Evolutionary conservation across 2,329 filamentous ascomycete species (phyloP).

Genomic region (Paecilomyces sp.): DNA sequence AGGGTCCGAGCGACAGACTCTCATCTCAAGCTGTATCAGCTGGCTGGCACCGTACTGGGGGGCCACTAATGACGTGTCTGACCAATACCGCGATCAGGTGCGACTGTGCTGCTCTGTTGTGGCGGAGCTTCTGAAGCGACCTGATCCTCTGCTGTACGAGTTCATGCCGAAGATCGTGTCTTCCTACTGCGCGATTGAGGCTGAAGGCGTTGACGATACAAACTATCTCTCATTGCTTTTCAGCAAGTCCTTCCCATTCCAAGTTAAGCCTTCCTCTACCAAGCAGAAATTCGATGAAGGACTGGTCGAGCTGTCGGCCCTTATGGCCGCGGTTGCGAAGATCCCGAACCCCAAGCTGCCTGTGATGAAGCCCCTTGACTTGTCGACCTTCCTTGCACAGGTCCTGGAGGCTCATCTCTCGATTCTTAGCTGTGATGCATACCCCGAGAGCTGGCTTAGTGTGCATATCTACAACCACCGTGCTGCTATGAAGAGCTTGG

Average conservation of each 20-base stretch:
- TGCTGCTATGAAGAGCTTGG: slow-evolving; percentile 76
- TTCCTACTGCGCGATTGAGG: slow-evolving; percentile 73
- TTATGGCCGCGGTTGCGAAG: slow-evolving; percentile 75
- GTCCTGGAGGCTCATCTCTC: slow-evolving; percentile 80
- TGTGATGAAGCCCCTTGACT: slow-evolving; percentile 69
- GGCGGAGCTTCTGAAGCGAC: slow-evolving; percentile 71
- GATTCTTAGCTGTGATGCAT: slow-evolving; percentile 81
- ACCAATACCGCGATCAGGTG: slow-evolving; percentile 89
- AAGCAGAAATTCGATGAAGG: slow-evolving; percentile 71
- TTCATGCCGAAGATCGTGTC: slow-evolving; percentile 88
- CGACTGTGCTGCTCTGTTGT: slow-evolving; percentile 89
- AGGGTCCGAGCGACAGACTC: slow-evolving; percentile 64
- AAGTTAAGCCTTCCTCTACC: slow-evolving; percentile 57
- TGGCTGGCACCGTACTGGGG: slow-evolving; percentile 97
- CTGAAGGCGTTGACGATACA: slow-evolving; percentile 53
- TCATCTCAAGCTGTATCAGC: slow-evolving; percentile 73
- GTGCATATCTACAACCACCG: slow-evolving; percentile 90
- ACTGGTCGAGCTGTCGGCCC: slow-evolving; percentile 78
- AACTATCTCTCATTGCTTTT: slow-evolving; percentile 76
- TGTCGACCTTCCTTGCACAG: slow-evolving; percentile 68
- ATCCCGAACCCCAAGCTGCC: slow-evolving; percentile 67
- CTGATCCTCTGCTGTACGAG: slow-evolving; percentile 74
- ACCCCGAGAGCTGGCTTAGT: slow-evolving; percentile 84
- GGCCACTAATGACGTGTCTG: slow-evolving; percentile 60
- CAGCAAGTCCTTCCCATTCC: slow-evolving; percentile 83